Evolutionary conservation across 1,139 yeast genomes (phyloP).

Genomic region (Kodamaea derodonti): DNA sequence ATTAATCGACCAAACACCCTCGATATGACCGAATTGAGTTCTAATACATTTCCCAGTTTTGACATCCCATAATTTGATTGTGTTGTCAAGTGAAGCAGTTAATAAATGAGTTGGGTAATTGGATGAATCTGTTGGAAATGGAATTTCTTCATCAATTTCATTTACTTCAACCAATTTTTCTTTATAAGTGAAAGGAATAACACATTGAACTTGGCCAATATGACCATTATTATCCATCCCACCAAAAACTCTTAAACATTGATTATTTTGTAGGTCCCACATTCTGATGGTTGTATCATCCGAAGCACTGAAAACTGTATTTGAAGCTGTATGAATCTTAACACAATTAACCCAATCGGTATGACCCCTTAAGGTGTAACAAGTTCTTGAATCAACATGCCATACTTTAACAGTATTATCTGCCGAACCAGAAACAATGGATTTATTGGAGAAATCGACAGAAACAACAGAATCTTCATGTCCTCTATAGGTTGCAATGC

Average conservation of each 20-base stretch:
- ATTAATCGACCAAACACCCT: constrained; percentile 95
- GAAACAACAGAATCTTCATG: constrained; percentile 84
- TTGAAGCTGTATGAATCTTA: constrained; percentile 74
- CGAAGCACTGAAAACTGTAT: constrained; percentile 79
- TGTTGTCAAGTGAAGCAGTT: constrained; percentile 87
- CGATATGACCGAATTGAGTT: constrained; percentile 95
- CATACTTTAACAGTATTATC: constrained; percentile 90
- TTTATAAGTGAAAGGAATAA: constrained; percentile 72
- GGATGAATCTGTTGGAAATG: constrained; percentile 16
- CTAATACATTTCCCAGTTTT: constrained; percentile 81
- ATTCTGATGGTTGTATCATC: constrained; percentile 90
- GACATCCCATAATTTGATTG: constrained; percentile 91
- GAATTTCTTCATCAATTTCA: constrained; percentile 27
- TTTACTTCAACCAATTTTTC: constrained; percentile 42
- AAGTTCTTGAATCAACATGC: constrained; percentile 92
- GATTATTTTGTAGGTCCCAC: constrained; percentile 88
- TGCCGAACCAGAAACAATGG: constrained; percentile 90
- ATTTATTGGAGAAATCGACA: constrained; percentile 73
- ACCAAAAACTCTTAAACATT: constrained; percentile 75
- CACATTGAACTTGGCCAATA: constrained; percentile 87
- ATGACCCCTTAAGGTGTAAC: constrained; percentile 91
- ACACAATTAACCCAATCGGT: constrained; percentile 90
- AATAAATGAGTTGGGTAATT: constrained; percentile 73
- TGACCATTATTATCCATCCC: constrained; percentile 68
- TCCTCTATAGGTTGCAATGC: constrained; percentile 89